Evolutionary conservation across 2,329 filamentous ascomycete genomes (phyloP), one percentile per base, ranked within the genome.

Genomic region (Arachnomyces sp.): DNA sequence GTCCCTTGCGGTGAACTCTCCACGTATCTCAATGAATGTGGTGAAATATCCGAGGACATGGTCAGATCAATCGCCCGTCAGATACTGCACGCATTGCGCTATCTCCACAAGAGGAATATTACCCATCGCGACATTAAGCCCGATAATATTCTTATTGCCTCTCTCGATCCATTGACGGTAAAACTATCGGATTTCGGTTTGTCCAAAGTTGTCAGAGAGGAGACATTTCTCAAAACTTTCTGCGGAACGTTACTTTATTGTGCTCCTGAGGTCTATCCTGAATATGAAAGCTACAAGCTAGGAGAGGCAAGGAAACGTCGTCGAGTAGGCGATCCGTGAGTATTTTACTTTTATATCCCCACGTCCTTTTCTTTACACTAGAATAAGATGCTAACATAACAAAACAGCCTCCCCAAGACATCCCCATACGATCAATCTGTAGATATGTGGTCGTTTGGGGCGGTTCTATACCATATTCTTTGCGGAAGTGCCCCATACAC

Each of bases 71-170:
- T 95, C 61, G 78, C 88, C 12, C 60, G 64, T 8, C 67, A 70
- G 43, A 76, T 96, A 28, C 67, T 95, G 32, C 77, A 82, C 50
- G 90, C 90, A 2, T 68, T 98, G 38, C 80, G 79, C 21, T 95
- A 98, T 59, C 72, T 98, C 7, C 92, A 98, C 61, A 71, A 74
- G 39, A 82, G 84, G 53, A 87, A 84, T 56, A 95, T 98, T 52
- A 96, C 90, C 0, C 92, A 98, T 64, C 84, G 92, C n/a, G 92
- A 98, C 61, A 88, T 98, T 56, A 98, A 98, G 59, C 92, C 92
- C 0, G 92, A 98, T 69, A 98, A 98, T 55, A 95, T 98, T 45
- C 72, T 98, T 31, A 85, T 96, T 50, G 73, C 80, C 8, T 82
- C 79, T 1, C 60, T 78, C 7, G 70, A 82, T 4, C 88, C 89